These are phyloP conservation scores for Phalaenopsis hybrid DNA, from an alignment of 116 monocot species.

Conservation along the genomic window DNA sequence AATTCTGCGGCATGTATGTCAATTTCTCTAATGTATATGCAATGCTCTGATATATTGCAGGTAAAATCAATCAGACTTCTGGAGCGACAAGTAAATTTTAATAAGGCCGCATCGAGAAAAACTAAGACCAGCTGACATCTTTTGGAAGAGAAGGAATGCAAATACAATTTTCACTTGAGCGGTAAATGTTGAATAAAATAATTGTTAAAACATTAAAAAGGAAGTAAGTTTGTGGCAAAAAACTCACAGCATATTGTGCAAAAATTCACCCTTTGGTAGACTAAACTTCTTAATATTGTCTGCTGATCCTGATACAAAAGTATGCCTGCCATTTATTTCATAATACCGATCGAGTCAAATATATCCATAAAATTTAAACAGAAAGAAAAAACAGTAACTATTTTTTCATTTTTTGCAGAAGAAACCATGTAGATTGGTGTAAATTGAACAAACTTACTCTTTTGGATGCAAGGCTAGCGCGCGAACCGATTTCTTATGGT, in stretches of 20 bases:
- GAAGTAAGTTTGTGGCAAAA: not conserved
- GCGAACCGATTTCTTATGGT: slow-evolving; percentile 96
- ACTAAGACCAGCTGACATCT: too few species aligned
- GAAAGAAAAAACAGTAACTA: not conserved
- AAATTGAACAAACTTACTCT: slow-evolving; percentile 46
- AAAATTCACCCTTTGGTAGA: slow-evolving; percentile 94
- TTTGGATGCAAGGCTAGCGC: slow-evolving; percentile 85
- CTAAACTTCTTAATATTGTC: slow-evolving; percentile 95
- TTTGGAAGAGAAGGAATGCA: too few species aligned
- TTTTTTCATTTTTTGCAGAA: not conserved
- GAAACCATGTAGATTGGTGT: not conserved
- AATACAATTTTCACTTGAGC: too few species aligned
- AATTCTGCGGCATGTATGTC: too few species aligned
- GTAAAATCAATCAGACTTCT: not conserved
- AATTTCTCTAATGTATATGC: too few species aligned
- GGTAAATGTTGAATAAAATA: not conserved
- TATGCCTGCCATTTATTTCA: slow-evolving; percentile 38
- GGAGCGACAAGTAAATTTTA: not conserved
- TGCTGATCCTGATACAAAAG: slow-evolving; percentile 94
- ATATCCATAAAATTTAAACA: not conserved
- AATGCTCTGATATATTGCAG: not conserved
- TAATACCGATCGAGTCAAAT: not conserved
- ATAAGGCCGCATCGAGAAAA: too few species aligned
- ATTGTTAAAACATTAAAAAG: not conserved
- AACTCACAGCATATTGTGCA: slow-evolving; percentile 98